phyloP scores from a whole-genome alignment of 768 basidiomycete genomes.

The Lactifluus hygrophoroides region DNA sequence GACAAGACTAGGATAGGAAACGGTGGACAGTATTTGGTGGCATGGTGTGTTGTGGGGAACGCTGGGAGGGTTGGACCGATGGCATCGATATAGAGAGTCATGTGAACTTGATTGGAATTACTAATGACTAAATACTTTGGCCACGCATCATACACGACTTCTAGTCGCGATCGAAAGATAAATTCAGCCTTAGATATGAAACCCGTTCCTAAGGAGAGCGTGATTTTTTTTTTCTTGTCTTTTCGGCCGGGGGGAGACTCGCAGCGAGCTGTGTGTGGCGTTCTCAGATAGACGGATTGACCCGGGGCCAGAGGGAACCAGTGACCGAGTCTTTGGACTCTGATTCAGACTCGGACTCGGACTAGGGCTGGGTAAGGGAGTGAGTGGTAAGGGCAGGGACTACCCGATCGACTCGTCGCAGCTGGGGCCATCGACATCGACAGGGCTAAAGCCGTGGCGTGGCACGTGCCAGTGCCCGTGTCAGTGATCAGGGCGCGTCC shows the following conservation, averaged over 20 bases:
- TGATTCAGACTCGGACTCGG: neutral
- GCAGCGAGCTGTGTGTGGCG: neutral
- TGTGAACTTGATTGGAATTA: conserved; percentile 3
- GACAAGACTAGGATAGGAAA: conserved; percentile 9
- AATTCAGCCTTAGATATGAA: neutral
- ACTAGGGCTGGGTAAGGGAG: neutral
- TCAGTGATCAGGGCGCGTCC: too few relatives aligned
- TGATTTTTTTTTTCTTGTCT: neutral
- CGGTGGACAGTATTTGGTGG: neutral
- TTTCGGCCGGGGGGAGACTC: neutral
- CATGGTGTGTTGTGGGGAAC: neutral
- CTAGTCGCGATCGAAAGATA: conserved; percentile 5
- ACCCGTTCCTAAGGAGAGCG: neutral
- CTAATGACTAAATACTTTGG: conserved; percentile 1
- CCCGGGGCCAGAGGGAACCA: neutral
- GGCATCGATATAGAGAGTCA: conserved; percentile 17
- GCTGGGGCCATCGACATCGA: too few relatives aligned
- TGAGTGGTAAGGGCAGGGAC: neutral
- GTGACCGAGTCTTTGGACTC: neutral
- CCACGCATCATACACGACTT: conserved; percentile 12
- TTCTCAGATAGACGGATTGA: neutral
- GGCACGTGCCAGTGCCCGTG: too few relatives aligned
- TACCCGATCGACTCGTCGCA: too few relatives aligned
- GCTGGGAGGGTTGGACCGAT: conserved; percentile 3
- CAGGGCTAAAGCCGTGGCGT: too few relatives aligned